A percentile compares a stretch with the other conserved stretches of the same genome.
phyloP scores from a whole-genome alignment of 208 protist genomes.

The Wallacemonas sp. region DNA sequence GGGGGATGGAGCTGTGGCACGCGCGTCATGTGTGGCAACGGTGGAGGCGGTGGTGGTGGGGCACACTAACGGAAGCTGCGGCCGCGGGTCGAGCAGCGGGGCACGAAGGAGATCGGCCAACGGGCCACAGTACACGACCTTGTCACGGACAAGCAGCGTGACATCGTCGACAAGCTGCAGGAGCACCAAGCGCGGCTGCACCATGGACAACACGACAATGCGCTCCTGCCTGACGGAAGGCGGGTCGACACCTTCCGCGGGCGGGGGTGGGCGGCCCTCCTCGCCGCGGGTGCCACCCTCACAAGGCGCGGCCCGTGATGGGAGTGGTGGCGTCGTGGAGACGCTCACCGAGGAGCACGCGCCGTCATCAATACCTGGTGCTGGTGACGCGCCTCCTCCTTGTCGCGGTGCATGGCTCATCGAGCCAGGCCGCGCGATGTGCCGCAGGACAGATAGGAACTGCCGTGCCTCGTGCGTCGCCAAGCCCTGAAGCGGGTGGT shows the following conservation, averaged over 20 bases:
- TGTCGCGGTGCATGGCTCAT: constrained; percentile 2
- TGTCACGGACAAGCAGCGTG: constrained; percentile 40
- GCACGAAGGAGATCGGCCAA: constrained; percentile 30
- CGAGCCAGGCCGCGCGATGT: constrained; percentile 32
- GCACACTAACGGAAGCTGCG: background rate
- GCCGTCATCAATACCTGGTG: background rate
- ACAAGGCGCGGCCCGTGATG: too few relatives aligned
- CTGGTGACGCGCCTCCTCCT: background rate
- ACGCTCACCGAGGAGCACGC: background rate
- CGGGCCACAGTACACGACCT: constrained; percentile 41
- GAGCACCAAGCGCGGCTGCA: constrained; percentile 62
- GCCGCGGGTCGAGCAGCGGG: constrained; percentile 16
- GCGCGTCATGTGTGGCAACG: too few relatives aligned
- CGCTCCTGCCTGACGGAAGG: constrained; percentile 13
- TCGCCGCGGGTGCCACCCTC: too few relatives aligned
- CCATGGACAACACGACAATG: constrained; percentile 39
- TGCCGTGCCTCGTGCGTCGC: constrained; percentile 64
- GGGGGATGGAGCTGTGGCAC: background rate
- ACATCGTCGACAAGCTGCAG: constrained; percentile 66
- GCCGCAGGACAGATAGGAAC: constrained; percentile 40
- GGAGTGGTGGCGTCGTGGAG: constrained; percentile 13
- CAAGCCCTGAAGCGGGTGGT: constrained; percentile 44
- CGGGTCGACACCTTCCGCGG: too few relatives aligned
- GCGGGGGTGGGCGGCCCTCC: too few relatives aligned
- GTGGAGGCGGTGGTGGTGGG: background rate